Base-by-base conservation (phyloP, 805 yeast species). In the Priceomyces castillae region DNA sequence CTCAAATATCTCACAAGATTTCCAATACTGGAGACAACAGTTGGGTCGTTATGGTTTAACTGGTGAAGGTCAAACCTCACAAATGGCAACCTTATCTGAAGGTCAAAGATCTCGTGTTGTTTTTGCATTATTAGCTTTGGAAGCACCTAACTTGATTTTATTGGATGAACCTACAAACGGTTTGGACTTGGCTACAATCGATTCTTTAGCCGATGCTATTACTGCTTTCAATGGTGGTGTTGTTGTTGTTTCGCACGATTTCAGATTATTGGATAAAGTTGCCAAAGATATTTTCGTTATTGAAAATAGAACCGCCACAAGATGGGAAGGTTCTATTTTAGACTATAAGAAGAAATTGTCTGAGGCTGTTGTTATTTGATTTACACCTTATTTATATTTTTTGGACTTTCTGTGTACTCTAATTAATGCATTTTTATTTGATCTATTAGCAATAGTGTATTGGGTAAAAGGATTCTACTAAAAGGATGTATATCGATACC, bases 111-210 rank as follows among this genome's bases (percentile, higher is more conserved):
- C 98, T 52, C 85, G 99, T 74, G 99, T 94, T 55, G 99, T 94
- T 44, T 94, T 94, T 63, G 98, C 98, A 9, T 76, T 94, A 54
- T 80, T 94, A 61, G 99, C 99, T 40, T 77, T 94, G 55, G 97
- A 94, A 73, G 74, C 86, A 50, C 99, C 99, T 61, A 94, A 94
- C 73, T 88, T 94, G 68, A 76, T 94, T 59, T 75, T 94, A 64
- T 77, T 94, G 73, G 99, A 94, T 77, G 99, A 94, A 84, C 99
- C 99, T 81, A 94, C 99, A 54, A 94, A 94, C 80, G 98, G 98
- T 79, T 78, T 94, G 71, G 99, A 94, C 77, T 92, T 94, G 59
- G 90, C 97, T 61, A 90, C 99, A 41, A 94, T 94, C 64, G 99
- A 94, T 72, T 94, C 99, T 35, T 77, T 94, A 59, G 99, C 97